Base-by-base conservation (phyloP, 2,329 filamentous ascomycete genomes). In the Paraphoma sp. region DNA sequence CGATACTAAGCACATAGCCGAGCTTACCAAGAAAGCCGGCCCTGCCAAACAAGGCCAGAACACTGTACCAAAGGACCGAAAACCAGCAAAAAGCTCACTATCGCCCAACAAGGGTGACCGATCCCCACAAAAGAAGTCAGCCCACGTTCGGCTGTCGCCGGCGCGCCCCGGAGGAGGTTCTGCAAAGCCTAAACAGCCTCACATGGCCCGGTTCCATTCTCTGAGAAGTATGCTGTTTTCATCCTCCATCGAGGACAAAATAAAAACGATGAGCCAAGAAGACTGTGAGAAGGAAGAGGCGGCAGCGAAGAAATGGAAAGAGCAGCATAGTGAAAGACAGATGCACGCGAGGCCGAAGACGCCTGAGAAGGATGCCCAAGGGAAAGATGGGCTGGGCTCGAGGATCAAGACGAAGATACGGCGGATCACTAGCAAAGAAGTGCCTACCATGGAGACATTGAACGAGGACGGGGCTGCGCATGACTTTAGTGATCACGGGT, bases 201-300 rank as follows among this genome's bases (percentile, higher is more conserved):
- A 70, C 43, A 66, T 76, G 55, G 57, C 66, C 17, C 67, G 73
- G 7, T 75, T 76, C 46, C 71, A 74, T 46, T 75, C 72, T 5
- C 60, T 76, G 40, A 62, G 73, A 17, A 73, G 70, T 31, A 71
- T 73, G 45, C 49, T 76, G 17, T 76, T 76, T 45, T 63, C 64
- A 4, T 63, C 65, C 8, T 62, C 65, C n/a, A 70, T 76, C 18
- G 67, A 74, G 45, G 61, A 68, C 40, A 67, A 64, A n/a, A 66
- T 73, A 44, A 56, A 64, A 31, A 61, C 60, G 43, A 57, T 49
- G 7, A 52, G 55, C 11, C 48, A 64, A 14, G 71, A 69, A 48
- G 64, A 66, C 16, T 45, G 55, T 11, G 53, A 62, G 16, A 54
- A 64, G 12, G 67, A 67, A 31, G 51, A 67, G 18, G 56, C 60